Evolutionary conservation across 495 filamentous ascomycete genomes (phyloP).

Genomic region (Rhypophila decipiens): DNA sequence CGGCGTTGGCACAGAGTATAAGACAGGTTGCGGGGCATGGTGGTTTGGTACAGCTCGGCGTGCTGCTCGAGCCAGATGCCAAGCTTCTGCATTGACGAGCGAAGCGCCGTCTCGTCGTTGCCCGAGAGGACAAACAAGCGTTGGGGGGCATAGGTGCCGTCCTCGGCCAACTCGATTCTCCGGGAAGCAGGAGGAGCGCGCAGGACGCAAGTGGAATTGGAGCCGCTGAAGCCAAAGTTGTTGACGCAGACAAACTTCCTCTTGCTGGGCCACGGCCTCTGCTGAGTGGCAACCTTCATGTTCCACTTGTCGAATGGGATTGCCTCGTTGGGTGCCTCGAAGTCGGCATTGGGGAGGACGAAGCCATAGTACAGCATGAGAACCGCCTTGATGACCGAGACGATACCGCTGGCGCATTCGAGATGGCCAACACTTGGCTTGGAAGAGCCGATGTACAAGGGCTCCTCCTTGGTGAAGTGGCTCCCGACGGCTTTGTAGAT

Average conservation of each 20-base stretch:
- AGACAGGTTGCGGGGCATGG: slow-evolving; percentile 35
- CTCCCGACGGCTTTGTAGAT: slow-evolving; percentile 42
- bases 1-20: slow-evolving; percentile 41
- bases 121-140: slow-evolving; percentile 43
- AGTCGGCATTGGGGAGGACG: slow-evolving; percentile 44
- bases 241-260: slow-evolving; percentile 38
- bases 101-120: slow-evolving; percentile 39
- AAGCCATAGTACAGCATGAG: slow-evolving; percentile 53
- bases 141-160: slow-evolving; percentile 25
- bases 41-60: slow-evolving; percentile 44
- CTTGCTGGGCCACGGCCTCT: slow-evolving; percentile 31
- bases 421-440: slow-evolving; percentile 58
- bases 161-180: slow-evolving; percentile 27
- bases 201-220: slow-evolving; percentile 36
- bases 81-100: slow-evolving; percentile 31
- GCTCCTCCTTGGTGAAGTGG: slow-evolving; percentile 27
- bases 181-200: slow-evolving; percentile 24
- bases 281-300: slow-evolving; percentile 13
- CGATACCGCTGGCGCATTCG: slow-evolving; percentile 51
- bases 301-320: slow-evolving; percentile 45
- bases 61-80: slow-evolving; percentile 47
- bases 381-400: slow-evolving; percentile 53
- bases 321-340: slow-evolving; percentile 37
- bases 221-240: slow-evolving; percentile 45
- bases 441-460: slow-evolving; percentile 50